Evolutionary conservation across 495 filamentous ascomycete species (phyloP).

Genomic region (Monascus purpureus): DNA sequence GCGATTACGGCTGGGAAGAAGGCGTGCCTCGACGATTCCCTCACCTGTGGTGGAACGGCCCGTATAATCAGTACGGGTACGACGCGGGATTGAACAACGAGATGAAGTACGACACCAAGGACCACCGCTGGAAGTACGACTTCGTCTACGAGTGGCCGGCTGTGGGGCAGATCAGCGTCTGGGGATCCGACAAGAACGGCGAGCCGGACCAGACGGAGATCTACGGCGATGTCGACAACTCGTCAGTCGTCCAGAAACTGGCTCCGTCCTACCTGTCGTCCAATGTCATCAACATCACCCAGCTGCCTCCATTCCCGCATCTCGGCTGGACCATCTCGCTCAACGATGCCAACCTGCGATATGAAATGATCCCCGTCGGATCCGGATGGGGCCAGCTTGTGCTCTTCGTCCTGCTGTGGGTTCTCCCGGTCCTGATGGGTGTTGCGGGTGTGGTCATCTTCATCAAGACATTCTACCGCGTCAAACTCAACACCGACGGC

Average conservation of each 20-base stretch:
- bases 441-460: constrained; percentile 41
- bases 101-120: constrained; percentile 33
- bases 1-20: constrained; percentile 34
- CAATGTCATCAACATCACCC: constrained; percentile 47
- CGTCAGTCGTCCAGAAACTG: constrained; percentile 48
- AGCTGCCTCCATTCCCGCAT: constrained; percentile 38
- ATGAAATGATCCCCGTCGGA: constrained; percentile 39
- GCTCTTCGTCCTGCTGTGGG: constrained; percentile 41
- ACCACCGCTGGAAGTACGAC: constrained; percentile 45
- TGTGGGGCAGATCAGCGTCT: constrained; percentile 49
- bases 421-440: constrained; percentile 40
- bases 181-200: constrained; percentile 55
- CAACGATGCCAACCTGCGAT: constrained; percentile 41
- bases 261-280: constrained; percentile 44
- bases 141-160: constrained; percentile 55
- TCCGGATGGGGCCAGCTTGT: constrained; percentile 40
- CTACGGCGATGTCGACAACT: constrained; percentile 46
- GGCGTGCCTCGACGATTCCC: constrained; percentile 39
- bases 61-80: constrained; percentile 55
- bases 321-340: constrained; percentile 42
- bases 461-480: constrained; percentile 52
- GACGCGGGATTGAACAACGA: constrained; percentile 46
- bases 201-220: constrained; percentile 45
- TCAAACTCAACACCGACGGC: constrained; percentile 58
- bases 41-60: constrained; percentile 50